phyloP scores from a whole-genome alignment of 1,284 basidiomycete species.

The Sanghuangporus sanghuang region DNA sequence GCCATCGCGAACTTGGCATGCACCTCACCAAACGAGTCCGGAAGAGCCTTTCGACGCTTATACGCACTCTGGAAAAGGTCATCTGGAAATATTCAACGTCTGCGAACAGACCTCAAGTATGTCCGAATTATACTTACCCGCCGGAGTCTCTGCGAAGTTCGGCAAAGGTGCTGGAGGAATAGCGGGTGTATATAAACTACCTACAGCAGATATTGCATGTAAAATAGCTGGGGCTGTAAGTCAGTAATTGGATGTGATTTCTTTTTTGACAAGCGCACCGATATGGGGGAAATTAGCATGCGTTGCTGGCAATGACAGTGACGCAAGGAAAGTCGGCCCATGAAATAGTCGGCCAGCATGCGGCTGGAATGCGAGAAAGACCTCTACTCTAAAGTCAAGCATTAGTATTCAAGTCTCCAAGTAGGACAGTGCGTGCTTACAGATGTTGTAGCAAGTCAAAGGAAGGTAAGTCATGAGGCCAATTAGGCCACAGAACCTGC shows the following conservation, averaged over 20 bases:
- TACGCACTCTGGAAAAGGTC: constrained; percentile 49
- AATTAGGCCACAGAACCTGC: constrained; percentile 48
- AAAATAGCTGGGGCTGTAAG: constrained; percentile 41
- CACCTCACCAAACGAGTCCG: constrained; percentile 61
- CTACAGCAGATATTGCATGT: constrained; percentile 73
- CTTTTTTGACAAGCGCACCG: neutral
- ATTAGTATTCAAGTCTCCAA: neutral
- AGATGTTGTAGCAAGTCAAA: constrained; percentile 57
- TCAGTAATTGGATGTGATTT: neutral
- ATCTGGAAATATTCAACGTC: constrained; percentile 29
- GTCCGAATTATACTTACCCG: constrained; percentile 33
- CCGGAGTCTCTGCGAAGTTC: constrained; percentile 41
- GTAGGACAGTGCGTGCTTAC: constrained; percentile 34
- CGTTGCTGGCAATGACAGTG: constrained; percentile 56
- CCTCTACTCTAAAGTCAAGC: constrained; percentile 46
- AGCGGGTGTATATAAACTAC: constrained; percentile 59
- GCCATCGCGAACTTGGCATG: constrained; percentile 56
- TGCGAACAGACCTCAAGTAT: neutral
- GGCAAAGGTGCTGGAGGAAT: constrained; percentile 49
- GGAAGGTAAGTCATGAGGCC: constrained; percentile 58
- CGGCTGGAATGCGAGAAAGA: constrained; percentile 69
- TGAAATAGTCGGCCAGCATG: constrained; percentile 65
- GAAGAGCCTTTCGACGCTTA: constrained; percentile 39
- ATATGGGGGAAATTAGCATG: constrained; percentile 61
- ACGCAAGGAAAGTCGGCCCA: constrained; percentile 55